Evolutionary conservation across 2,329 filamentous ascomycete species (phyloP).

Genomic region (Drechslerella dactyloides): DNA sequence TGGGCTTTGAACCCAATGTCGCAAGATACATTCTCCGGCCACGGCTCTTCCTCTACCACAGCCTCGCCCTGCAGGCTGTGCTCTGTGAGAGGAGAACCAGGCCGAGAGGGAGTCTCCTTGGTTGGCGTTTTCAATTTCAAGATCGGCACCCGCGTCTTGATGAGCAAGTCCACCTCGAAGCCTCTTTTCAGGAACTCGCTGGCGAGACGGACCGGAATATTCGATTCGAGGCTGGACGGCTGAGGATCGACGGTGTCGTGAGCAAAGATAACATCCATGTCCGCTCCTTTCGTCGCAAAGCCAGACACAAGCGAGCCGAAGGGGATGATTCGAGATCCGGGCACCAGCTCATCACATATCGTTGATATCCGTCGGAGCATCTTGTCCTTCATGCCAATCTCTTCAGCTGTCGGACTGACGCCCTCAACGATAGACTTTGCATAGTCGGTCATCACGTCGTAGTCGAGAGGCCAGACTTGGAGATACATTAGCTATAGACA

Average conservation of each 20-base stretch:
- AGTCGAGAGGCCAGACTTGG: conserved; percentile 29
- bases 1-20: conserved; percentile 87
- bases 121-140: conserved; percentile 71
- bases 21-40: conserved; percentile 60
- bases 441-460: conserved; percentile 32
- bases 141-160: conserved; percentile 81
- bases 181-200: conserved; percentile 74
- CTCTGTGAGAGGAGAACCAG: conserved; percentile 33
- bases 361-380: conserved; percentile 37
- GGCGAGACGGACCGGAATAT: conserved; percentile 76
- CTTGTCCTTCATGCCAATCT: conserved; percentile 30
- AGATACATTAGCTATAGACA: conserved; percentile 10
- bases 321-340: conserved; percentile 53
- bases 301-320: conserved; percentile 63
- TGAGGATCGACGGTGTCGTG: conserved; percentile 54
- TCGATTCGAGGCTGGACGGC: conserved; percentile 62
- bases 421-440: conserved; percentile 28
- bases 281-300: conserved; percentile 84
- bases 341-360: conserved; percentile 52
- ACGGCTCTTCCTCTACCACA: conserved; percentile 37
- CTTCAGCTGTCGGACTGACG: conserved; percentile 28
- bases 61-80: conserved; percentile 23
- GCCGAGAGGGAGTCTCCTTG: conserved; percentile 4
- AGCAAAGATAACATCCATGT: conserved; percentile 85
- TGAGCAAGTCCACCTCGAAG: conserved; percentile 77